These are phyloP conservation scores for Apiospora malaysiana DNA, from an alignment of 2,329 filamentous ascomycete genomes.

Conservation along the genomic window DNA sequence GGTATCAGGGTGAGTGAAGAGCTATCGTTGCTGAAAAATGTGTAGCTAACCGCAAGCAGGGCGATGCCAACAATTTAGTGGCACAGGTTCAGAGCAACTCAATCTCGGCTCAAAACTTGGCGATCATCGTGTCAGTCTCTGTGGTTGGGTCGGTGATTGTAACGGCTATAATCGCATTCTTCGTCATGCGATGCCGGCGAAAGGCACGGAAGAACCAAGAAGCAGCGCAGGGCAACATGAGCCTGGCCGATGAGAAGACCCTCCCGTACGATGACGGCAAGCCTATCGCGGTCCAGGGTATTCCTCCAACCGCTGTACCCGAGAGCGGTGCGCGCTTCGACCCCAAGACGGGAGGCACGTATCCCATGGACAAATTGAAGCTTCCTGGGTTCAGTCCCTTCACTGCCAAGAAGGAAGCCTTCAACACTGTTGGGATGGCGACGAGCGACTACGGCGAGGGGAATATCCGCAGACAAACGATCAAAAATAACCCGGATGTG, in stretches of 20 bases:
- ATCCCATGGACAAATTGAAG: slow-evolving; percentile 37
- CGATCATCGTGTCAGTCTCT: slow-evolving; percentile 37
- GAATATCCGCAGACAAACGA: neutral
- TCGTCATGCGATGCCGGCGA: slow-evolving; percentile 36
- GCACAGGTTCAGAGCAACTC: slow-evolving; percentile 34
- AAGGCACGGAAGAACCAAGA: slow-evolving; percentile 31
- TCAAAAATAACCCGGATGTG: slow-evolving; percentile 27
- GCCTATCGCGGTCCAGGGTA: slow-evolving; percentile 34
- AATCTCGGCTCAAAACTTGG: slow-evolving; percentile 36
- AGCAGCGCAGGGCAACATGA: slow-evolving; percentile 19
- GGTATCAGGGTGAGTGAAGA: neutral
- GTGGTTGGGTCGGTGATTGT: slow-evolving; percentile 37
- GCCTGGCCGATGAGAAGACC: slow-evolving; percentile 24
- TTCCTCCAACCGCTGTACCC: slow-evolving; percentile 20
- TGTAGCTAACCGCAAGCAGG: slow-evolving; percentile 29
- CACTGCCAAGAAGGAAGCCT: slow-evolving; percentile 30
- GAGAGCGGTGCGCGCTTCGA: slow-evolving; percentile 34
- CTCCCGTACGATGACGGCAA: slow-evolving; percentile 28
- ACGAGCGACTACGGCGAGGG: slow-evolving; percentile 30
- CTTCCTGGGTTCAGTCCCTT: slow-evolving; percentile 35
- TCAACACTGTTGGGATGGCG: slow-evolving; percentile 32
- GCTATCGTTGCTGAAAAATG: no score
- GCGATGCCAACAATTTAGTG: slow-evolving; percentile 31
- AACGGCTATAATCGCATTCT: slow-evolving; percentile 29
- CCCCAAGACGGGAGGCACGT: slow-evolving; percentile 32